Base-by-base conservation (phyloP, 1,284 basidiomycete genomes). In the Psilocybe mexicana region DNA sequence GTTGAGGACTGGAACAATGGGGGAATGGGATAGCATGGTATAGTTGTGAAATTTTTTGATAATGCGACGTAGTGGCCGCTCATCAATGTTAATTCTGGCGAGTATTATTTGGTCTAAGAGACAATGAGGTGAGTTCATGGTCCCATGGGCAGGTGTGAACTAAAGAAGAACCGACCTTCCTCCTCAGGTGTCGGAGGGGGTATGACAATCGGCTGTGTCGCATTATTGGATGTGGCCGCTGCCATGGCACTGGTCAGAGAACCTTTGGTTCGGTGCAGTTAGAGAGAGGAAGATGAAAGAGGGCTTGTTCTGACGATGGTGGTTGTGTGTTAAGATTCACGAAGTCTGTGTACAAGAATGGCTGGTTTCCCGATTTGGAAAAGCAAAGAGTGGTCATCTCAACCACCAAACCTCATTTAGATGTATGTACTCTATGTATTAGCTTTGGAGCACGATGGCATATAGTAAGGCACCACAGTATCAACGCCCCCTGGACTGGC, bases 1-100 rank as follows among this genome's bases (percentile, higher is more conserved):
- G 12, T 75, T 67, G 12, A 76, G 65, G 6, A 70, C 60, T 30
- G 79, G 73, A 28, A 80, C 72, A 30, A 79, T 64, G n/a, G 82
- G 76, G 18, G 79, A 67, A 68, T 83, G 78, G 23, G 84, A 81
- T 8, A 84, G 74, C 8, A 84, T 78, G 18, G 84, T 78, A 65
- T 91, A 92, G 59, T 74, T 79, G 75, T 90, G 87, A 67, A 91
- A 92, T 69, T 86, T 89, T 74, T 88, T 91, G 59, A 90, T 83
- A 52, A 93, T 82, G 47, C 89, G 84, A 43, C 86, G 84, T 26
- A 93, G 76, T 24, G 85, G 79, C 65, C 89, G 76, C 77, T 92
- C 75, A 69, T 90, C 90, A 67, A 91, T 88, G 18, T 84, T 86
- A 59, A 93, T 90, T 56, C 90, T 83, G 1, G 86, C 80, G 67